These are phyloP conservation scores for Saccharomyces eubayanus DNA, from an alignment of 805 yeast genomes.

Conservation along the genomic window DNA sequence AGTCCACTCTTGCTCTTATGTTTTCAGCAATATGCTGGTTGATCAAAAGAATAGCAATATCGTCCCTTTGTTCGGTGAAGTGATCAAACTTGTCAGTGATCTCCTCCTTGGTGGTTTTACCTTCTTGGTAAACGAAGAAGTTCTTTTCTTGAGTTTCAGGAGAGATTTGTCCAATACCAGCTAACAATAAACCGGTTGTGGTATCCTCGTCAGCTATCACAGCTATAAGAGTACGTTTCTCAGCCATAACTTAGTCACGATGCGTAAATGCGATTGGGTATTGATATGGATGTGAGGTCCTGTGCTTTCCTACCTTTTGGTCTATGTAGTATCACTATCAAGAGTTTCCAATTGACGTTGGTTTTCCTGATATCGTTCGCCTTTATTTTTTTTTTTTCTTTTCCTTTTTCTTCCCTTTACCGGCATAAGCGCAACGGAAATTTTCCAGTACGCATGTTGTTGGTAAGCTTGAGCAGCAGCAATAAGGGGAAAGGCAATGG, in stretches of 20 bases:
- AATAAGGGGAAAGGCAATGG: not conserved
- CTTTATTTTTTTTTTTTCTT: not conserved
- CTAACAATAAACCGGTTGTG: conserved; percentile 88
- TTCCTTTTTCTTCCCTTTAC: not conserved
- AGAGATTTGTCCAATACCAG: conserved; percentile 83
- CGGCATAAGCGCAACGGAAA: not conserved
- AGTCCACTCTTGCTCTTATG: conserved; percentile 75
- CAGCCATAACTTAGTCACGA: conserved; percentile 14
- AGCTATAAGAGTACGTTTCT: conserved; percentile 75
- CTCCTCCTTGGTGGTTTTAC: conserved; percentile 69
- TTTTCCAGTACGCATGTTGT: not conserved
- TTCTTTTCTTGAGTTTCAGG: conserved; percentile 50
- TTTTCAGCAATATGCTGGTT: conserved; percentile 92
- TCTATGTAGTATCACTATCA: not conserved
- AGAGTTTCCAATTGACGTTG: not conserved
- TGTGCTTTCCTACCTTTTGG: not conserved
- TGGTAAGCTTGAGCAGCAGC: not conserved
- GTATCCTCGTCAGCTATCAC: conserved; percentile 98
- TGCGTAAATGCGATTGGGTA: not conserved
- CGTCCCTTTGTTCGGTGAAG: conserved; percentile 69
- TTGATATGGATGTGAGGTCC: not conserved
- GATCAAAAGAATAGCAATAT: conserved; percentile 85
- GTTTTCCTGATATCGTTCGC: not conserved
- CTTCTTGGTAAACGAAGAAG: conserved; percentile 69
- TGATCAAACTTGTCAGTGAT: conserved; percentile 65